phyloP scores from a whole-genome alignment of 2,329 filamentous ascomycete species.

The Colletotrichum echinochloae region DNA sequence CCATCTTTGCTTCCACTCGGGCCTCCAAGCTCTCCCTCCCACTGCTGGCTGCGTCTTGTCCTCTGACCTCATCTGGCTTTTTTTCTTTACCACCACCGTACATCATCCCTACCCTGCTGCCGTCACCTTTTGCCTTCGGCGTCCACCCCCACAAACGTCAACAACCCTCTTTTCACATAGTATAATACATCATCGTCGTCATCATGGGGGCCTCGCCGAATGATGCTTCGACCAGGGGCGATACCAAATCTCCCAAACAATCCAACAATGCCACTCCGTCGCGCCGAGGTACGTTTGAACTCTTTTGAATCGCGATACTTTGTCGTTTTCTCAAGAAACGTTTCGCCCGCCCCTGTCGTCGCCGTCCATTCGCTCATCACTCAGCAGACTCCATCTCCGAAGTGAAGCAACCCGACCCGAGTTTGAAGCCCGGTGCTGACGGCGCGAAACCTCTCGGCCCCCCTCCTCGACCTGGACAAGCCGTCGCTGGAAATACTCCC shows the following conservation, averaged over 20 bases:
- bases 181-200: slow-evolving; percentile 61
- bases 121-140: slow-evolving; percentile 43
- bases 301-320: slow-evolving; percentile 27
- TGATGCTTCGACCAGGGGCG: slow-evolving; percentile 54
- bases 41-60: slow-evolving; percentile 34
- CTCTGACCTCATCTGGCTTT: slow-evolving; percentile 57
- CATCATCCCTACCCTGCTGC: slow-evolving; percentile 40
- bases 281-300: slow-evolving; percentile 56
- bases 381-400: slow-evolving; percentile 57
- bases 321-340: slow-evolving; percentile 17
- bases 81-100: slow-evolving; percentile 35
- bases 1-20: slow-evolving; percentile 15
- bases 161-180: slow-evolving; percentile 46
- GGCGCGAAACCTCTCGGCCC: slow-evolving; percentile 75
- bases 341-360: slow-evolving; percentile 40
- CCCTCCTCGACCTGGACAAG: slow-evolving; percentile 73
- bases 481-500: slow-evolving; percentile 64
- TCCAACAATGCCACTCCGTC: slow-evolving; percentile 55
- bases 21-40: slow-evolving; percentile 21
- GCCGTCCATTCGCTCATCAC: slow-evolving; percentile 42
- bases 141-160: slow-evolving; percentile 47
- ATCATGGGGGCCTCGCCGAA: slow-evolving; percentile 62
- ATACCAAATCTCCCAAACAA: slow-evolving; percentile 63
- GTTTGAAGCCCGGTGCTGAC: slow-evolving; percentile 68
- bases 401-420: slow-evolving; percentile 62